Percentiles rank a stretch among this genome's conserved stretches.
phyloP scores from a whole-genome alignment of 31 red algal species.

The Odonthalia washingtoniensis region DNA sequence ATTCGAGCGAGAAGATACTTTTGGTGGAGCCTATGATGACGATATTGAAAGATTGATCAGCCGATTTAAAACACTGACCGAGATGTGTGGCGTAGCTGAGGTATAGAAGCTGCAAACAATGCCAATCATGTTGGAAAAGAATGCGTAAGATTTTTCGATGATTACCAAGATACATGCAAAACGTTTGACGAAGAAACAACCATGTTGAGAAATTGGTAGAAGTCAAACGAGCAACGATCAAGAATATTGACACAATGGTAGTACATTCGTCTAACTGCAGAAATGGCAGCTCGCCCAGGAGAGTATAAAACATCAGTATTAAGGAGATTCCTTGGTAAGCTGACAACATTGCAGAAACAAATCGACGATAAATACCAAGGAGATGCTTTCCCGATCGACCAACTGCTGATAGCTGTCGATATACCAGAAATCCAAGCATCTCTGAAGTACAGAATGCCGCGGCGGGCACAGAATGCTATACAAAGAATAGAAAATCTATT shows the following conservation, averaged over 20 bases:
- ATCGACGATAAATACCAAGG: background rate
- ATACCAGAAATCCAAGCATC: background rate
- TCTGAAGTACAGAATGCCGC: background rate
- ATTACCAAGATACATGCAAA: background rate
- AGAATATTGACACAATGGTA: background rate
- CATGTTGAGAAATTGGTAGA: background rate
- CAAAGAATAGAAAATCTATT: background rate
- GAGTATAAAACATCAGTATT: background rate
- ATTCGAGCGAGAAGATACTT: background rate
- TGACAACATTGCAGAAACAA: background rate
- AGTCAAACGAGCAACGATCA: background rate
- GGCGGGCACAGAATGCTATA: background rate
- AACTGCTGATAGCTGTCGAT: background rate
- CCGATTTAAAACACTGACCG: background rate
- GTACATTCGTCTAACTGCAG: background rate
- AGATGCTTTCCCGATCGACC: background rate
- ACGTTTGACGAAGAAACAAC: background rate
- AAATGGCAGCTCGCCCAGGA: background rate
- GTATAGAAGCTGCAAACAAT: background rate
- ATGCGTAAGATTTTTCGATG: background rate
- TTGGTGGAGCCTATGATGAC: background rate
- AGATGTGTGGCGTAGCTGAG: background rate
- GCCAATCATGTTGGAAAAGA: background rate
- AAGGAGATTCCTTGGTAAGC: background rate
- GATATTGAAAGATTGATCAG: background rate